Base-by-base conservation (phyloP, 768 basidiomycete genomes). In the Kwoniella botswanensis region DNA sequence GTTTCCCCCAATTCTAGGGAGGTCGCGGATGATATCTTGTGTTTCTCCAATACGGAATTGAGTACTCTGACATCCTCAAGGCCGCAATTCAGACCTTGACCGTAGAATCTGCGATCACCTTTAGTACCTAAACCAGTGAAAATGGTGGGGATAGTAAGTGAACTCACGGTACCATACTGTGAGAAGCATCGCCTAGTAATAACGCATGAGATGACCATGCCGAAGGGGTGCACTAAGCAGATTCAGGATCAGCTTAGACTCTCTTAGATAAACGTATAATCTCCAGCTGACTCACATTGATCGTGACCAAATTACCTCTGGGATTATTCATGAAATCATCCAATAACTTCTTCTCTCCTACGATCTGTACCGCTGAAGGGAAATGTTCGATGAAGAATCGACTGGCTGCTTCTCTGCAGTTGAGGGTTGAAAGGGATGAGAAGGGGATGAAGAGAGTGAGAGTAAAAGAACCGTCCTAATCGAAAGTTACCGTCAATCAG, bases 51-150 rank as follows among this genome's bases (percentile, higher is more conserved):
- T 67, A 94, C 85, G 41, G 88, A 87, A 70, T 90, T 88, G 74
- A 99, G 87, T 63, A 98, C 89, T 75, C 97, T 89, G 76, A 98
- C 94, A 84, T 99, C 96, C 85, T 99, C 96, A 63, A 99, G 88
- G 17, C 96, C 96, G 81, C 95, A 97, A 81, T 99, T 99, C 76
- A 98, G 88, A 53, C 96, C 96, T 87, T 99, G 96, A 54, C 96
- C 82, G 67, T 82, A 82, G 71, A 84, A 84, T 3, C 78, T 79
- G 66, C 35, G 6, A 26, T 26, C 26, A 26, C 26, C 26, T 26
- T 26, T 4, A 26, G 26, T 26, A 26, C 26, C 26, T 26, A 26
- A 26, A 26, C 26, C 26, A 26, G 26, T 26, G 5, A 7, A 26
- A 26, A 42, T 35, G 13, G 15, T 94, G 5, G 50, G 85, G 94